A percentile compares a stretch with the other conserved stretches of the same genome.
phyloP scores from a whole-genome alignment of 2,329 filamentous ascomycete genomes.

The Scedosporium minutisporum region DNA sequence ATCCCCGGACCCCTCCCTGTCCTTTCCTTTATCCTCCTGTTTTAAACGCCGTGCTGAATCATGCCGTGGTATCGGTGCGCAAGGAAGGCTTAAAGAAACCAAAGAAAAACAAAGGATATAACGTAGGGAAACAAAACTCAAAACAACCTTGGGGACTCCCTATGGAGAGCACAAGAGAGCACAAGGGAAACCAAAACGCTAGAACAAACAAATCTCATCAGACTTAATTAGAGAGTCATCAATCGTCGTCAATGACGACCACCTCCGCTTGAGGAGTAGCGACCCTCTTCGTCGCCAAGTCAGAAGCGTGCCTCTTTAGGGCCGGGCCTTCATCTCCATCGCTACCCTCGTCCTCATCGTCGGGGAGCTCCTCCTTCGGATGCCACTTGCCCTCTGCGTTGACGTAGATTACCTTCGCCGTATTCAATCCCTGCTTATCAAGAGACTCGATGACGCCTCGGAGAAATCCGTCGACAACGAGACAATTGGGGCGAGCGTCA shows the following conservation, averaged over 20 bases:
- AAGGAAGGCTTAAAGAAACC: too few species aligned
- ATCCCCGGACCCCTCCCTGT: not conserved
- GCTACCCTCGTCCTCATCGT: slow-evolving; percentile 10
- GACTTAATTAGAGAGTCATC: not conserved
- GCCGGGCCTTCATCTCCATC: not conserved
- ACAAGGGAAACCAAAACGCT: not conserved
- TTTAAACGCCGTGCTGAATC: not conserved
- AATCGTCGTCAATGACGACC: not conserved
- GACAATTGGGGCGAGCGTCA: slow-evolving; percentile 64
- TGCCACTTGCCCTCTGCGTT: slow-evolving; percentile 23
- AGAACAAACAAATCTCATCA: not conserved
- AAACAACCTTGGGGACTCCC: not conserved
- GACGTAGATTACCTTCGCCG: slow-evolving; percentile 22
- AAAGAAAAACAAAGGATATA: not conserved
- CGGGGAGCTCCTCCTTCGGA: slow-evolving; percentile 21
- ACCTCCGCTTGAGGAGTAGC: not conserved
- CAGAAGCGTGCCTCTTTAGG: not conserved
- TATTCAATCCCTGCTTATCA: slow-evolving; percentile 9
- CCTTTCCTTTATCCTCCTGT: not conserved
- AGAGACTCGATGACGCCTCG: slow-evolving; percentile 49
- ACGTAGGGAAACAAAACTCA: not conserved
- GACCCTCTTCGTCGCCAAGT: not conserved
- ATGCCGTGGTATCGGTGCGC: not conserved
- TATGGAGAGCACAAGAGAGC: not conserved
- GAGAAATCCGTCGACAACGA: slow-evolving; percentile 69